Conservation (phyloP, 192 early-diverging fungal species). For the Mortierella alpina region DNA sequence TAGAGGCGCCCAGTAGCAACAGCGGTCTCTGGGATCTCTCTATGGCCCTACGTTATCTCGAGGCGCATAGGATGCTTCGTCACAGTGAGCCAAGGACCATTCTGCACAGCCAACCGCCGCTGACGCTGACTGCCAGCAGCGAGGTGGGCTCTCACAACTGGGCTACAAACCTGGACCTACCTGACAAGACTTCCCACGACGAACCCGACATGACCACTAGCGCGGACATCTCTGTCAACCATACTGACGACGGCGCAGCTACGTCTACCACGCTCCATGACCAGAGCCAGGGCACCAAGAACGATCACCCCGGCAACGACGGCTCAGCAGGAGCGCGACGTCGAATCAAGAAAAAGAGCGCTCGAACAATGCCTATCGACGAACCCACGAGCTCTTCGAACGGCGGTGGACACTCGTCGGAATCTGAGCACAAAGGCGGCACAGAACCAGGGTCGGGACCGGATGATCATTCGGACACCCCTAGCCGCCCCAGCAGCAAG, state of each 20-base stretch:
- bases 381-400: slow-evolving; percentile 37
- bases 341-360: slow-evolving; percentile 13
- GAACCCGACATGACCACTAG: too few relatives aligned
- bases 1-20: not conserved
- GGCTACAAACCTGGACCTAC: too few relatives aligned
- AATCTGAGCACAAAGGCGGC: slow-evolving; percentile 37
- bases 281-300: not conserved
- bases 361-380: slow-evolving; percentile 24
- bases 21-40: slow-evolving; percentile 20
- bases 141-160: too few relatives aligned
- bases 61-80: slow-evolving; percentile 5
- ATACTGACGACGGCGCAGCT: not conserved
- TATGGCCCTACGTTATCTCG: slow-evolving; percentile 22
- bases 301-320: not conserved
- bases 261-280: not conserved
- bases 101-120: not conserved
- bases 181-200: too few relatives aligned
- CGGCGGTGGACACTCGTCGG: slow-evolving; percentile 34
- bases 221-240: too few relatives aligned
- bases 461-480: not conserved
- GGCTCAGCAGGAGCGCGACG: too few relatives aligned
- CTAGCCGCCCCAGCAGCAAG: not conserved
- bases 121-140: too few relatives aligned
- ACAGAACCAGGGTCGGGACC: slow-evolving; percentile 1
- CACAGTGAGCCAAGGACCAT: not conserved